A percentile compares a stretch with the other conserved stretches of the same genome.
phyloP scores from a whole-genome alignment of 192 early-diverging fungal species.

The Geranomyces michiganensis region DNA sequence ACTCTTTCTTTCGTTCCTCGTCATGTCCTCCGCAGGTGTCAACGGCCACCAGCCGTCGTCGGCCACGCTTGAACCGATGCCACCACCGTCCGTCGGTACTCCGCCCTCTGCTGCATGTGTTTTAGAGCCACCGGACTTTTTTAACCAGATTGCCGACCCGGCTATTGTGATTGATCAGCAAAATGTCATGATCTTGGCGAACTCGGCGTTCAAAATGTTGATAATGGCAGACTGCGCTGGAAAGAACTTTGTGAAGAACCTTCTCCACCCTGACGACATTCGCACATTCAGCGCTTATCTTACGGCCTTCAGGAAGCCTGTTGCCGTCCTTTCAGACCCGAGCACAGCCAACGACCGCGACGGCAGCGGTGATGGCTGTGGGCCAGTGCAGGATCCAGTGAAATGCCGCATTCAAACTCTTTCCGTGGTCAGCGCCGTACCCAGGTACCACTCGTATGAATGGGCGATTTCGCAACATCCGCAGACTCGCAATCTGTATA shows the following conservation, averaged over 20 bases:
- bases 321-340: neutral
- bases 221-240: constrained; percentile 16
- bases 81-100: neutral
- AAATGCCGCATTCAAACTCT: constrained; percentile 14
- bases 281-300: neutral
- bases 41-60: too few relatives aligned
- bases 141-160: neutral
- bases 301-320: constrained; percentile 1
- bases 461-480: constrained; percentile 25
- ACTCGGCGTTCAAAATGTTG: neutral
- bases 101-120: neutral
- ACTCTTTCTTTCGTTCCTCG: too few relatives aligned
- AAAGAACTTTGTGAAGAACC: constrained; percentile 16
- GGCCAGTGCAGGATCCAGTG: constrained; percentile 1
- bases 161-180: neutral
- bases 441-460: constrained; percentile 9
- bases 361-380: neutral
- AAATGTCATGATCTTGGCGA: constrained; percentile 1
- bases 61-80: neutral
- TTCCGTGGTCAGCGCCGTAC: neutral
- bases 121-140: neutral
- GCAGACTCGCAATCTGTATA: neutral
- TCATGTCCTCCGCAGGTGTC: too few relatives aligned
- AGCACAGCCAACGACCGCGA: neutral
- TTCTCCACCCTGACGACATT: constrained; percentile 20